Percentiles rank a stretch among this genome's conserved stretches.
These are phyloP conservation scores for Hypoxylon sp. DNA, from an alignment of 2,329 filamentous ascomycete genomes.

Conservation along the genomic window DNA sequence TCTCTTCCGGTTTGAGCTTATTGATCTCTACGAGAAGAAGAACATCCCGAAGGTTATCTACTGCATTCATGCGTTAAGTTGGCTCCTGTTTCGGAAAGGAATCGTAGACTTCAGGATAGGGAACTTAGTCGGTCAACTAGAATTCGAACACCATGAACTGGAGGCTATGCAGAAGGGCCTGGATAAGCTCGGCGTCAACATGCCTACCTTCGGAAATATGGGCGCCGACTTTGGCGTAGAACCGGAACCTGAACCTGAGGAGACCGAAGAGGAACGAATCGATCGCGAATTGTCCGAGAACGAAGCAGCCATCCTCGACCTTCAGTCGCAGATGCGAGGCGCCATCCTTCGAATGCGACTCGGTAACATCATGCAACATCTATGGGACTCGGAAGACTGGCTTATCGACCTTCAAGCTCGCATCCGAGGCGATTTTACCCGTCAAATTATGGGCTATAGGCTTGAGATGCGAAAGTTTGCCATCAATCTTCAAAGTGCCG, in stretches of 20 bases:
- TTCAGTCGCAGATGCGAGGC: constrained; percentile 89
- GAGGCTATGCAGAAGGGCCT: constrained; percentile 97
- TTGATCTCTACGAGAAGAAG: constrained; percentile 99
- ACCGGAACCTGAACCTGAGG: constrained; percentile 79
- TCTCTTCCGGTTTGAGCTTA: constrained; percentile 95
- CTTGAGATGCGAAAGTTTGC: constrained; percentile 87
- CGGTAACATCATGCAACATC: constrained; percentile 84
- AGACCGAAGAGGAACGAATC: constrained; percentile 91
- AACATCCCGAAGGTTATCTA: constrained; percentile 99
- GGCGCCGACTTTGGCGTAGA: constrained; percentile 94
- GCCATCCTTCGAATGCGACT: constrained; percentile 82
- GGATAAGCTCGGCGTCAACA: constrained; percentile 92
- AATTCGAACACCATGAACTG: constrained; percentile 97
- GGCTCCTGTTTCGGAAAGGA: constrained; percentile 95
- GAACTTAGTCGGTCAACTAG: constrained; percentile 93
- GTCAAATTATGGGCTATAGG: constrained; percentile 86
- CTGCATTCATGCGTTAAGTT: constrained; percentile 96
- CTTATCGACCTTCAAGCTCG: constrained; percentile 87
- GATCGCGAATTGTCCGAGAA: constrained; percentile 85
- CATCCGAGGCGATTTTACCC: constrained; percentile 87
- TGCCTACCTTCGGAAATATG: constrained; percentile 99
- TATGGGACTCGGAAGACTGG: constrained; percentile 87
- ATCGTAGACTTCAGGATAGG: constrained; percentile 96
- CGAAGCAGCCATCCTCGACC: constrained; percentile 77
- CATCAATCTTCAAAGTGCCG: constrained; percentile 80